Percentiles rank a stretch among this genome's conserved stretches.
Evolutionary conservation across 208 protist species (phyloP).

Genomic region (Wallacemonas sp.): DNA sequence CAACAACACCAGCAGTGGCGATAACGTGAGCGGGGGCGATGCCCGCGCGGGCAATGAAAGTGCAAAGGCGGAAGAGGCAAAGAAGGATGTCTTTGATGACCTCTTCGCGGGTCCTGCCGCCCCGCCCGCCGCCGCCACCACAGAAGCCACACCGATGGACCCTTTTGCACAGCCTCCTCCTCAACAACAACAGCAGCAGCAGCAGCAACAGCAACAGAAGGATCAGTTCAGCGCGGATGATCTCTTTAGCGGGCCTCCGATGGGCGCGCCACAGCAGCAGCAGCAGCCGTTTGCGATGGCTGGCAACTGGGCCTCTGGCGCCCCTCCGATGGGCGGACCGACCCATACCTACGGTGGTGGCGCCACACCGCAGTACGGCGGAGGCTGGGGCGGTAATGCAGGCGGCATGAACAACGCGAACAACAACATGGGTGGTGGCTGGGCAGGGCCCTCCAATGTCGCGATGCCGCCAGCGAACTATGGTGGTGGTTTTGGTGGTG

Average conservation of each 20-base stretch:
- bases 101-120: conserved; percentile 54
- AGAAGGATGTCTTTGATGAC: conserved; percentile 74
- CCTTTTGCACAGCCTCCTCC: conserved; percentile 19
- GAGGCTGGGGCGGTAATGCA: conserved; percentile 24
- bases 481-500: conserved; percentile 9
- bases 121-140: not conserved
- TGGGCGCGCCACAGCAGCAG: conserved; percentile 28
- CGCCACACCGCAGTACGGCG: not conserved
- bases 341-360: conserved; percentile 4
- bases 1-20: not conserved
- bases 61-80: conserved; percentile 18
- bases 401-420: conserved; percentile 2
- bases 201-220: conserved; percentile 17
- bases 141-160: conserved; percentile 1
- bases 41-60: conserved; percentile 5
- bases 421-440: conserved; percentile 6
- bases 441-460: not conserved
- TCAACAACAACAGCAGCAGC: conserved; percentile 1
- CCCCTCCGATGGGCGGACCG: not conserved
- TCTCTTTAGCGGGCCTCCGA: conserved; percentile 38
- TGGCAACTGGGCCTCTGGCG: conserved; percentile 14
- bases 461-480: conserved; percentile 9
- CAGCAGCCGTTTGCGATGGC: conserved; percentile 21
- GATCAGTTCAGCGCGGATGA: conserved; percentile 55
- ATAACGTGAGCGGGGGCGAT: conserved; percentile 8